Percentiles rank a stretch among this genome's conserved stretches.
Evolutionary conservation across 345 rosid species (phyloP).

Genomic region (Euphorbia pulcherrima): DNA sequence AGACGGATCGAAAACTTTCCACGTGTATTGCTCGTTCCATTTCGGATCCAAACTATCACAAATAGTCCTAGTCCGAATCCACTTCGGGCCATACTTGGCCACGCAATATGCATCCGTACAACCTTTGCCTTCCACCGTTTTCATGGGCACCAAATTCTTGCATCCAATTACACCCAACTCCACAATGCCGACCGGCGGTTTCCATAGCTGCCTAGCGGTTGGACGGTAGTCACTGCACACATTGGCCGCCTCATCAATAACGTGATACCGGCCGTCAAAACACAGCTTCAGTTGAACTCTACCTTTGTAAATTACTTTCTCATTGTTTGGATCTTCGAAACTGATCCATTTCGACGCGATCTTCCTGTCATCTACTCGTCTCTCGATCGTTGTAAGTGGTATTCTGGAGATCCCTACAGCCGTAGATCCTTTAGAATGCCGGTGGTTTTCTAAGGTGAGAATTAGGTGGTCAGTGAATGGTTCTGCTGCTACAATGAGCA

Average conservation of each 20-base stretch:
- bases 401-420: constrained; percentile 44
- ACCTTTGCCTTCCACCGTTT: constrained; percentile 54
- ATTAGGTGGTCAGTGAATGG: constrained; percentile 54
- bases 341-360: constrained; percentile 67
- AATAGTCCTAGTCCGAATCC: constrained; percentile 86
- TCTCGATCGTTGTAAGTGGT: constrained; percentile 49
- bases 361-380: constrained; percentile 82
- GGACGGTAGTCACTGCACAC: constrained; percentile 83
- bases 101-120: constrained; percentile 77
- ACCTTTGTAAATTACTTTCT: constrained; percentile 55
- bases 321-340: constrained; percentile 47
- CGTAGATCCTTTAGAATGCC: constrained; percentile 49
- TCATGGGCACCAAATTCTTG: constrained; percentile 73
- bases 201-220: constrained; percentile 91
- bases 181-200: constrained; percentile 65
- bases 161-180: constrained; percentile 83
- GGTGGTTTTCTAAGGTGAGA: constrained; percentile 53
- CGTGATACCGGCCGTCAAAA: constrained; percentile 93
- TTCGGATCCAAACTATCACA: constrained; percentile 67
- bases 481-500: constrained; percentile 77
- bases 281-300: constrained; percentile 72
- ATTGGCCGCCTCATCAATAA: constrained; percentile 87
- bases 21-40: constrained; percentile 95
- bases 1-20: constrained; percentile 82
- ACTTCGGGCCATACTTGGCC: constrained; percentile 79